A percentile compares a stretch with the other conserved stretches of the same genome.
phyloP scores from a whole-genome alignment of 2,329 filamentous ascomycete species.

The Aschersonia sp. region DNA sequence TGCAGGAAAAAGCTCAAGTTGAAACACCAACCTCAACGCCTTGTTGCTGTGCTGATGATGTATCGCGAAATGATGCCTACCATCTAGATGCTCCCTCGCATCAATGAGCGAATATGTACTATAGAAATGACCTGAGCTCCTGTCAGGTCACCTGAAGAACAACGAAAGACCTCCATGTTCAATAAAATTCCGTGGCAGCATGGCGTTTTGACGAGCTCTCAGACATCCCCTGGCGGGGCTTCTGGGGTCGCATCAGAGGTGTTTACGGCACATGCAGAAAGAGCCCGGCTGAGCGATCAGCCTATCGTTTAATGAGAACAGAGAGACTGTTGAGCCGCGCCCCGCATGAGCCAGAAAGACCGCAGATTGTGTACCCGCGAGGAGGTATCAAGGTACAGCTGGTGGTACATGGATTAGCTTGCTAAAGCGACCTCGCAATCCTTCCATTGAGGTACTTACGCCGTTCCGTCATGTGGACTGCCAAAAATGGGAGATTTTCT shows the following conservation, averaged over 20 bases:
- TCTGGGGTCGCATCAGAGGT: not conserved
- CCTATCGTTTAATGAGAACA: constrained; percentile 43
- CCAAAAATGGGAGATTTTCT: constrained; percentile 77
- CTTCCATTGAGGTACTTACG: constrained; percentile 44
- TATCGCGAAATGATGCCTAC: not conserved
- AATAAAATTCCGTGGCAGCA: not conserved
- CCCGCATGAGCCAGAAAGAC: constrained; percentile 69
- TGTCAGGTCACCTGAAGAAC: not conserved
- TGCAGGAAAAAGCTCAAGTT: too few species aligned
- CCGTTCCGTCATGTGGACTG: constrained; percentile 63
- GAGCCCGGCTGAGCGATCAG: not conserved
- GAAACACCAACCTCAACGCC: not conserved
- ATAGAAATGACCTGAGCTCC: not conserved
- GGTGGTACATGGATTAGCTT: not conserved
- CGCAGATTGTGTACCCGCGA: constrained; percentile 75
- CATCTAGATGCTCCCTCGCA: not conserved
- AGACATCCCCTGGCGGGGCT: too few species aligned
- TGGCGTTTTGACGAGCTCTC: too few species aligned
- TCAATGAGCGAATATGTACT: not conserved
- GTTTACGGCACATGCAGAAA: not conserved
- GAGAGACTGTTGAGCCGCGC: constrained; percentile 78
- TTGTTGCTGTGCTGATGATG: not conserved
- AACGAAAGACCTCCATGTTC: not conserved
- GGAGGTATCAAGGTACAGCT: constrained; percentile 85
- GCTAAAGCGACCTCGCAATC: not conserved